Evolutionary conservation across 1,284 basidiomycete genomes (phyloP).

Genomic region (Paramarasmius palmivorus): DNA sequence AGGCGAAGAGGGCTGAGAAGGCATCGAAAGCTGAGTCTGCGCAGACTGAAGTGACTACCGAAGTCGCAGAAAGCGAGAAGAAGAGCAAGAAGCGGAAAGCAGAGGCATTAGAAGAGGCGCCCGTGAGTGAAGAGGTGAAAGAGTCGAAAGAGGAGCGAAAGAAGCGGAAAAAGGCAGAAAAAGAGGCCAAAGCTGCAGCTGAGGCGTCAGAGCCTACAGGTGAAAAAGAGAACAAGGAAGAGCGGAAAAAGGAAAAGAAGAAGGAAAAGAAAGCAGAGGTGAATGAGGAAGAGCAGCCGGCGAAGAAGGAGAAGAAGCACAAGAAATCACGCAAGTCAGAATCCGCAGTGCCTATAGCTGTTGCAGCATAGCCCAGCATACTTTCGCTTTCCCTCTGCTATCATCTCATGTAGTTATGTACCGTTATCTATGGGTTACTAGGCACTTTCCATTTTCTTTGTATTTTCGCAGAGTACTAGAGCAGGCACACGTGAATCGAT

Average conservation of each 20-base stretch:
- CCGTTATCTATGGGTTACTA: neutral
- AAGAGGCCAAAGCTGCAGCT: conserved; percentile 17
- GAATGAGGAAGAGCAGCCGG: conserved; percentile 14
- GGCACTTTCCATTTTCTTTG: neutral
- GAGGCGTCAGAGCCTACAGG: neutral
- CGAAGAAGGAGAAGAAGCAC: conserved; percentile 28
- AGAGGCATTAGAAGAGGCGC: conserved; percentile 12
- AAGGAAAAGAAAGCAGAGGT: conserved; percentile 23
- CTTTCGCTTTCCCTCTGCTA: neutral
- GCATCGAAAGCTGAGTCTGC: conserved; percentile 21
- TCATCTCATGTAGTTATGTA: conserved; percentile 5
- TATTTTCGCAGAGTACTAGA: no score
- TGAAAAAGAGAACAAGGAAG: conserved; percentile 11
- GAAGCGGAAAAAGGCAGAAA: conserved; percentile 18
- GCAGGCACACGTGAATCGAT: conserved; percentile 9
- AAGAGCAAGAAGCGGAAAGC: conserved; percentile 21
- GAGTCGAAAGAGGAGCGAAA: conserved; percentile 14
- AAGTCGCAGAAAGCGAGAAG: conserved; percentile 12
- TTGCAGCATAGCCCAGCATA: conserved; percentile 4
- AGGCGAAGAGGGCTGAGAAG: conserved; percentile 16
- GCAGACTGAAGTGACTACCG: conserved; percentile 24
- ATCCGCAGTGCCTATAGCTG: neutral
- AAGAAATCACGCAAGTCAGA: conserved; percentile 15
- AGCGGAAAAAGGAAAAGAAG: conserved; percentile 12
- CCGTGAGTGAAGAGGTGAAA: no score